Percentiles rank a stretch among this genome's conserved stretches.
These are phyloP conservation scores for Hanseniaspora osmophila DNA, from an alignment of 805 yeast species.

Conservation along the genomic window DNA sequence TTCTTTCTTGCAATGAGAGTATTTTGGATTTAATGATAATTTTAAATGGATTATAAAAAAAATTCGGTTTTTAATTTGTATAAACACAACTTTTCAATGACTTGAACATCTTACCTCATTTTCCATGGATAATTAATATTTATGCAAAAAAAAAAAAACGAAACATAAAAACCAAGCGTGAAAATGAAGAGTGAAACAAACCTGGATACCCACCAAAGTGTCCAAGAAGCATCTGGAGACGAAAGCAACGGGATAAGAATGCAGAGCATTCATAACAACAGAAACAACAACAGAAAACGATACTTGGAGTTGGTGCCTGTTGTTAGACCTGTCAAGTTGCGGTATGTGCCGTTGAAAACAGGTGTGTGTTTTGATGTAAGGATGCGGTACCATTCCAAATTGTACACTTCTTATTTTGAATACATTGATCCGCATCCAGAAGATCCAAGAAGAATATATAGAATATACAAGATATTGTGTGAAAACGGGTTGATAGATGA, in stretches of 20 bases:
- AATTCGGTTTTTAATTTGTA: too few species aligned
- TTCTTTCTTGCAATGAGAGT: too few species aligned
- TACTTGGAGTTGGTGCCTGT: not conserved
- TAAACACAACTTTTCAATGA: too few species aligned
- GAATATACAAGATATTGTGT: slow-evolving; percentile 84
- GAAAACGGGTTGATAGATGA: slow-evolving; percentile 85
- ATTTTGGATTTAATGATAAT: too few species aligned
- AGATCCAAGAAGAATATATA: slow-evolving; percentile 89
- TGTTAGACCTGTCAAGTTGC: not conserved
- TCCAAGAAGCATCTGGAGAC: too few species aligned
- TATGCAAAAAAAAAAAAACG: not conserved
- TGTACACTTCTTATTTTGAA: slow-evolving; percentile 81
- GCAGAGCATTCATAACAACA: not conserved
- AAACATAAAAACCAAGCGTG: too few species aligned
- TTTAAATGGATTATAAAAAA: too few species aligned
- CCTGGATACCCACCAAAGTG: too few species aligned
- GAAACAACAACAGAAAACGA: not conserved
- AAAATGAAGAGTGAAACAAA: too few species aligned
- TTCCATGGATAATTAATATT: too few species aligned
- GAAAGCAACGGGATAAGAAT: too few species aligned
- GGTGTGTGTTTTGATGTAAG: slow-evolving; percentile 93
- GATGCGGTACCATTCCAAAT: slow-evolving; percentile 93
- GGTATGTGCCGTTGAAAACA: slow-evolving; percentile 53
- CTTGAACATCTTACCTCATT: too few species aligned
- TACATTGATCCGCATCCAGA: slow-evolving; percentile 98